phyloP scores from a whole-genome alignment of 2,329 filamentous ascomycete genomes.

The Fusarium oxysporum region DNA sequence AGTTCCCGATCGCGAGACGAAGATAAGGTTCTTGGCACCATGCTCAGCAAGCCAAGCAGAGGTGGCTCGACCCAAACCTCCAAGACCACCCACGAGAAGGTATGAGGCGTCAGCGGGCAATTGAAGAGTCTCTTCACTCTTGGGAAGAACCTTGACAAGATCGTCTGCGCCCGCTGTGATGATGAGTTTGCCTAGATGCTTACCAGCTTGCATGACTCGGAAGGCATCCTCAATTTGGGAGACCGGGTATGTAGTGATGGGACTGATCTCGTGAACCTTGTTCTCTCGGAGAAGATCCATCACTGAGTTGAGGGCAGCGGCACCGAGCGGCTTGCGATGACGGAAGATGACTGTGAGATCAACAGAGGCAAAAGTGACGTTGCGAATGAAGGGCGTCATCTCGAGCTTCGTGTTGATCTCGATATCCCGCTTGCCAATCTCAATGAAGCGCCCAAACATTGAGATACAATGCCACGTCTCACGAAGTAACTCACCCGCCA shows the following conservation, averaged over 20 bases:
- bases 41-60: neutral
- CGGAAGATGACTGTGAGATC: conserved; percentile 1
- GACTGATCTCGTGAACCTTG: neutral
- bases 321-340: neutral
- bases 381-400: conserved; percentile 50
- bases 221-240: neutral
- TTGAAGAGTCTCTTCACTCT: neutral
- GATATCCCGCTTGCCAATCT: conserved; percentile 51
- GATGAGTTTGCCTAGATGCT: neutral
- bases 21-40: neutral
- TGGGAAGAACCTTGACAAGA: neutral
- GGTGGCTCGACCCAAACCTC: neutral
- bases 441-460: conserved; percentile 49
- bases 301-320: neutral
- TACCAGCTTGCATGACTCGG: neutral
- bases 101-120: neutral
- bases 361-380: conserved; percentile 20
- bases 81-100: neutral
- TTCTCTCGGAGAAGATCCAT: neutral
- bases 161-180: neutral
- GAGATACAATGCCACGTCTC: conserved; percentile 50
- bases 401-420: conserved; percentile 15
- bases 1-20: neutral
- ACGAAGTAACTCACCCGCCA: conserved; percentile 45
- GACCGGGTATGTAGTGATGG: neutral